A percentile compares a stretch with the other conserved stretches of the same genome.
Evolutionary conservation across 768 basidiomycete species (phyloP).

Genomic region (Calocybe gangraenosa): DNA sequence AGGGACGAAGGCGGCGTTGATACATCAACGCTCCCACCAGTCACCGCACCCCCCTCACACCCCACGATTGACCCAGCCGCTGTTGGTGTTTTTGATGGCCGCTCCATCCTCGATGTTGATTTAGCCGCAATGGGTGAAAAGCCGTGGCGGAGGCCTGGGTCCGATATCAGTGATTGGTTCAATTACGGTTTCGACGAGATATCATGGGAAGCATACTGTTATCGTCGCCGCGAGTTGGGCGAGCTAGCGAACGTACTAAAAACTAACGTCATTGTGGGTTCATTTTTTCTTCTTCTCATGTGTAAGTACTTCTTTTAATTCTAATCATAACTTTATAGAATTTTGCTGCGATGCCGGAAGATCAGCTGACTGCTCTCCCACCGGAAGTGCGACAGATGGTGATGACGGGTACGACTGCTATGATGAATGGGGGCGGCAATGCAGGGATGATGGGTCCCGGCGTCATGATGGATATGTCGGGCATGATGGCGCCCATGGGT

Average conservation of each 20-base stretch:
- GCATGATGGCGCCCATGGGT: conserved; percentile 59
- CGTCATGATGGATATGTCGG: conserved; percentile 79
- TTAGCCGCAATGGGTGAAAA: conserved; percentile 71
- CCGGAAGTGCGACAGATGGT: conserved; percentile 84
- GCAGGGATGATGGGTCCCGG: conserved; percentile 59
- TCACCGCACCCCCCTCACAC: conserved; percentile 72
- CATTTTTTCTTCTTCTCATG: background rate
- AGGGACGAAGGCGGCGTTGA: conserved; percentile 53
- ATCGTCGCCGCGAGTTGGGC: conserved; percentile 75
- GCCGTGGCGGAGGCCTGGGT: conserved; percentile 88
- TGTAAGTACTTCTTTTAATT: background rate
- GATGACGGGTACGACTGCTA: conserved; percentile 74
- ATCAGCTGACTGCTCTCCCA: conserved; percentile 72
- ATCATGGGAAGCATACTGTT: conserved; percentile 91
- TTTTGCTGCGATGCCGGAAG: conserved; percentile 79
- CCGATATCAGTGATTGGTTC: conserved; percentile 96
- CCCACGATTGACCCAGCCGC: conserved; percentile 69
- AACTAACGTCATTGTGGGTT: conserved; percentile 73
- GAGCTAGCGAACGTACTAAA: conserved; percentile 80
- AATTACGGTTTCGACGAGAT: conserved; percentile 99
- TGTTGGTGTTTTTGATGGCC: conserved; percentile 66
- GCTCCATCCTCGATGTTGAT: conserved; percentile 83
- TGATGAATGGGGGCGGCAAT: conserved; percentile 66
- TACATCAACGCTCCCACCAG: conserved; percentile 59
- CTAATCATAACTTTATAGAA: too few relatives aligned